phyloP scores from a whole-genome alignment of 176 grass and related monocot genomes.

The Triticum aestivum region IWGSC_CS_RefSeq_v2.1 NC_057806.1:624753-625252 shows the following conservation, averaged over 20 bases:
- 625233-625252: background rate
- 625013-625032: background rate
- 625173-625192: slow-evolving; percentile 53
- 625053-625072: background rate
- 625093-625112: slow-evolving; percentile 5
- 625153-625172: slow-evolving; percentile 79
- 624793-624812: background rate
- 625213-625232: slow-evolving; percentile 82
- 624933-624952: slow-evolving; percentile 86
- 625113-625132: slow-evolving; percentile 20
- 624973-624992: background rate
- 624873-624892: slow-evolving; percentile 90
- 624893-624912: slow-evolving; percentile 77
- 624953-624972: background rate
- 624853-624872: slow-evolving; percentile 91
- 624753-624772: slow-evolving; percentile 82
- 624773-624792: background rate
- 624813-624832: slow-evolving; percentile 4
- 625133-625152: background rate
- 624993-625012: background rate
- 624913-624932: slow-evolving; percentile 91
- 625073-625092: slow-evolving; percentile 9
- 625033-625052: background rate
- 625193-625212: slow-evolving; percentile 84
- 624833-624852: slow-evolving; percentile 31